These are phyloP conservation scores for Mycosphaerella sp. DNA, from an alignment of 2,329 filamentous ascomycete species.

Conservation along the genomic window DNA sequence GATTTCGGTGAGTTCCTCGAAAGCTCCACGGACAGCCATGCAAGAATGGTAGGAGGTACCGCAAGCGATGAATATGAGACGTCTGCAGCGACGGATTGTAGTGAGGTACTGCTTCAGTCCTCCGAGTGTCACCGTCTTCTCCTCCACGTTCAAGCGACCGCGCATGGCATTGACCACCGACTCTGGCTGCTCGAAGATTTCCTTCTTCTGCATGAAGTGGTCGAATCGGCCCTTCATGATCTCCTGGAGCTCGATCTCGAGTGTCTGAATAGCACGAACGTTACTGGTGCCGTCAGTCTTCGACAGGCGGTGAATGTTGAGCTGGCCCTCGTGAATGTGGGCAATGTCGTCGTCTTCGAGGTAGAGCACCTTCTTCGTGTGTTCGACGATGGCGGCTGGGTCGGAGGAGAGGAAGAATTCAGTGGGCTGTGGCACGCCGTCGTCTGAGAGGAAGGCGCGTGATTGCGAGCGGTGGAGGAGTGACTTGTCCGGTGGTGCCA, in stretches of 20 bases:
- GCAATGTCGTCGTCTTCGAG: slow-evolving; percentile 99
- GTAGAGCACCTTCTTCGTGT: slow-evolving; percentile 99
- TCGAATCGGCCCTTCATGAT: slow-evolving; percentile 99
- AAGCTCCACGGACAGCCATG: slow-evolving; percentile 97
- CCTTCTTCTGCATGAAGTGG: slow-evolving; percentile 99
- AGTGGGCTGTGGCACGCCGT: slow-evolving; percentile 94
- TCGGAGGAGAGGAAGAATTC: slow-evolving; percentile 99
- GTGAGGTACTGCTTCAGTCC: slow-evolving; percentile 93
- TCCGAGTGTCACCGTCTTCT: slow-evolving; percentile 93
- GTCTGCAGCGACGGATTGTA: slow-evolving; percentile 91
- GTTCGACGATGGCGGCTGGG: slow-evolving; percentile 95
- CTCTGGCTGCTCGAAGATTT: slow-evolving; percentile 99
- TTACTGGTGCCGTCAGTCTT: slow-evolving; percentile 98
- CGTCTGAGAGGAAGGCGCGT: slow-evolving; percentile 96
- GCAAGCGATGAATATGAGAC: slow-evolving; percentile 98
- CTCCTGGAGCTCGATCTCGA: slow-evolving; percentile 98
- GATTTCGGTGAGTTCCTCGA: slow-evolving; percentile 97
- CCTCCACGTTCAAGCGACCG: slow-evolving; percentile 87
- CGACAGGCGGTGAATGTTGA: slow-evolving; percentile 97
- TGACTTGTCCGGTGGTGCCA: slow-evolving; percentile 93
- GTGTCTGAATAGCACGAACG: slow-evolving; percentile 94
- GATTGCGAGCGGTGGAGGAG: slow-evolving; percentile 98
- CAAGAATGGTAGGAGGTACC: slow-evolving; percentile 98
- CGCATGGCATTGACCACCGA: slow-evolving; percentile 99
- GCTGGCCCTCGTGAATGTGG: slow-evolving; percentile 96